These are phyloP conservation scores for Limonomyces culmigenus DNA, from an alignment of 1,284 basidiomycete genomes.

Conservation along the genomic window DNA sequence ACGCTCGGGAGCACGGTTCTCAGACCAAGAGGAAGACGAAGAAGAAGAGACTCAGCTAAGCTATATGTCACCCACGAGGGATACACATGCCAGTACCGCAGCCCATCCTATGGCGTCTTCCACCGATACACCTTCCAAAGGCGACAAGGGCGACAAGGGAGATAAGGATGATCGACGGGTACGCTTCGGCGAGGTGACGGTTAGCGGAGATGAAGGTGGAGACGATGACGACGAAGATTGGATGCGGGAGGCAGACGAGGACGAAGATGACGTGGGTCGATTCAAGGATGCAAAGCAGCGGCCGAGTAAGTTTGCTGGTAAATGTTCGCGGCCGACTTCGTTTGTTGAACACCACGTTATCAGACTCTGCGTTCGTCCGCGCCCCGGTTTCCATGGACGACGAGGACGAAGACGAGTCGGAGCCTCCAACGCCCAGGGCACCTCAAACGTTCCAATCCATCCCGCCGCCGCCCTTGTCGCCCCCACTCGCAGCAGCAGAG, in stretches of 20 bases:
- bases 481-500: too few species aligned
- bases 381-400: not conserved
- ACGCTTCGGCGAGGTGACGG: conserved; percentile 16
- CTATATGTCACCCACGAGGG: conserved; percentile 1
- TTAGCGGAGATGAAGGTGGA: too few species aligned
- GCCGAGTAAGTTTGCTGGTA: too few species aligned
- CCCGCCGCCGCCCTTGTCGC: too few species aligned
- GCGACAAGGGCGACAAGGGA: not conserved
- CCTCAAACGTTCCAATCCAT: not conserved
- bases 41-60: conserved; percentile 1
- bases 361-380: not conserved
- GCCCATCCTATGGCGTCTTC: not conserved
- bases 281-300: not conserved
- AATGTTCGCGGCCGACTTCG: not conserved
- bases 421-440: not conserved
- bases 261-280: not conserved
- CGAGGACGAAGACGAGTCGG: not conserved
- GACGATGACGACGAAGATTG: conserved; percentile 18
- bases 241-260: conserved; percentile 4
- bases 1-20: not conserved
- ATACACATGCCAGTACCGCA: not conserved
- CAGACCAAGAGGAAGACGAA: not conserved
- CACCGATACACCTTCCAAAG: not conserved
- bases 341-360: not conserved
- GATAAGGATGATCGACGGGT: conserved; percentile 12